Percentiles rank a stretch among this genome's conserved stretches.
phyloP scores from a whole-genome alignment of 2,329 filamentous ascomycete species.

The Mycosphaerella sp. region DNA sequence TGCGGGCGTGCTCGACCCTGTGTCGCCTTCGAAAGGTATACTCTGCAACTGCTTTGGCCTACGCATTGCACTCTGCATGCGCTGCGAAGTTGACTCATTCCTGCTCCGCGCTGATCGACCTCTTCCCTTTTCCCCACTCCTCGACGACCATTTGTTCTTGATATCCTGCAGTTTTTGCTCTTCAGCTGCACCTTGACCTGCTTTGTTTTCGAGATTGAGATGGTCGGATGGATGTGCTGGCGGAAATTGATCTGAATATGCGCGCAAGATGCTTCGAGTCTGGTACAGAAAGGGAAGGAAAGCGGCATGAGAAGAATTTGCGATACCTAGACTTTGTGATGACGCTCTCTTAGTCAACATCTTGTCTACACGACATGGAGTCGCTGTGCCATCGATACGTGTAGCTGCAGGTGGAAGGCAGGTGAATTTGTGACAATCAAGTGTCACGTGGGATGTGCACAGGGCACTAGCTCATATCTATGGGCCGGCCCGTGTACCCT shows the following conservation, averaged over 20 bases:
- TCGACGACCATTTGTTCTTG: constrained; percentile 7
- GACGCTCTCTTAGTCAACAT: constrained; percentile 2
- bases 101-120: not conserved
- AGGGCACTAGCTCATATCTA: no score
- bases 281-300: constrained; percentile 30
- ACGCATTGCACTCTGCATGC: not conserved
- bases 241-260: constrained; percentile 5
- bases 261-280: constrained; percentile 27
- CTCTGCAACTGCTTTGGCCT: not conserved
- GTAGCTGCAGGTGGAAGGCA: no score
- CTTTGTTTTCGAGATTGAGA: constrained; percentile 1
- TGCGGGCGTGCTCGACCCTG: constrained; percentile 6
- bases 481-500: no score
- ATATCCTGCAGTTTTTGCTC: constrained; percentile 2
- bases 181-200: constrained; percentile 3
- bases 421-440: no score
- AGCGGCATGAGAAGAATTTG: not conserved
- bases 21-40: constrained; percentile 19
- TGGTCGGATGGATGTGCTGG: not conserved
- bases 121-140: not conserved
- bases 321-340: not conserved
- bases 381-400: no score
- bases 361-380: not conserved
- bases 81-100: not conserved
- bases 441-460: no score